phyloP scores from a whole-genome alignment of 2,329 filamentous ascomycete species.

The Talaromyces sp. region DNA sequence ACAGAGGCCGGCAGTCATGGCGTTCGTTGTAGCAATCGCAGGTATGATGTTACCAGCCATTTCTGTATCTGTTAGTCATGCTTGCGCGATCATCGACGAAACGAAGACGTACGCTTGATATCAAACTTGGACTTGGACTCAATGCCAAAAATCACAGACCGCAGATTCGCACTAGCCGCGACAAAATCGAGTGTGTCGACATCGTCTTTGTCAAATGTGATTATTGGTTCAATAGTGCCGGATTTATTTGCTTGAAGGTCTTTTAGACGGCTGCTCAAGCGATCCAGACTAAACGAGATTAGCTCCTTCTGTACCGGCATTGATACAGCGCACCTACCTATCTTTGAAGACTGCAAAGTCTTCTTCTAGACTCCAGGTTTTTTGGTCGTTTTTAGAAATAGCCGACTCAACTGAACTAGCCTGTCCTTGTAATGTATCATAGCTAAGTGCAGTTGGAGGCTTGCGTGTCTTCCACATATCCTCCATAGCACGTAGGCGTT shows the following conservation, averaged over 20 bases:
- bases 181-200: slow-evolving; percentile 94
- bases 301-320: slow-evolving; percentile 13
- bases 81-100: background rate
- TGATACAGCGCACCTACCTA: slow-evolving; percentile 45
- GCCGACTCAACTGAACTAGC: slow-evolving; percentile 51
- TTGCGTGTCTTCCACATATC: slow-evolving; percentile 92
- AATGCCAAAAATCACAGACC: slow-evolving; percentile 85
- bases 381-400: slow-evolving; percentile 65
- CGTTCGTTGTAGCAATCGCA: slow-evolving; percentile 96
- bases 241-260: slow-evolving; percentile 56
- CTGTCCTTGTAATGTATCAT: slow-evolving; percentile 56
- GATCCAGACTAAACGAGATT: slow-evolving; percentile 54
- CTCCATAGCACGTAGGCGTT: slow-evolving; percentile 77
- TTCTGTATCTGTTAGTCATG: slow-evolving; percentile 49
- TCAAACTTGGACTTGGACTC: slow-evolving; percentile 88
- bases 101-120: slow-evolving; percentile 63
- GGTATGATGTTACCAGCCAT: slow-evolving; percentile 99
- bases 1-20: slow-evolving; percentile 88
- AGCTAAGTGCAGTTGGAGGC: slow-evolving; percentile 69
- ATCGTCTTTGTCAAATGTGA: slow-evolving; percentile 96
- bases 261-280: slow-evolving; percentile 70
- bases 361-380: slow-evolving; percentile 74
- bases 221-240: slow-evolving; percentile 50
- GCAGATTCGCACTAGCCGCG: slow-evolving; percentile 80
- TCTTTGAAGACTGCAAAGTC: slow-evolving; percentile 83